These are phyloP conservation scores for Hanseniaspora meyeri DNA, from an alignment of 805 yeast species.

Conservation along the genomic window DNA sequence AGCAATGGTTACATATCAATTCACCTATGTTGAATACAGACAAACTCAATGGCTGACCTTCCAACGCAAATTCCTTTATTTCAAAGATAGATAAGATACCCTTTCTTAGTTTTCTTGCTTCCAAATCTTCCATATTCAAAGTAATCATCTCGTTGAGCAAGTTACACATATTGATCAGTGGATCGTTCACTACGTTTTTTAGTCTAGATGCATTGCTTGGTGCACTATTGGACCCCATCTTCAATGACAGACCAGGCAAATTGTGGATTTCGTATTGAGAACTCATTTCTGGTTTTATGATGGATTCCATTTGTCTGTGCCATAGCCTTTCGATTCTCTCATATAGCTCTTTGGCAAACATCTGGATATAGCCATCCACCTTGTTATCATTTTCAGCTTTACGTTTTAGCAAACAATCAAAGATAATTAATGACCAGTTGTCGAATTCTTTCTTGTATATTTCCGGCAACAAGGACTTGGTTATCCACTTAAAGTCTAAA, in stretches of 20 bases:
- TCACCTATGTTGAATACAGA: constrained; percentile 58
- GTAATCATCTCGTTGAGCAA: constrained; percentile 61
- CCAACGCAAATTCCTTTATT: constrained; percentile 70
- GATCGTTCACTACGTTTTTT: constrained; percentile 48
- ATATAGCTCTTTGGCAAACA: constrained; percentile 58
- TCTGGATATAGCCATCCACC: constrained; percentile 37
- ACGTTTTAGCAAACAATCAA: constrained; percentile 52
- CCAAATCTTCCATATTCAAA: constrained; percentile 52
- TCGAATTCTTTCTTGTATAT: constrained; percentile 72
- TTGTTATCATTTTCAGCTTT: constrained; percentile 30
- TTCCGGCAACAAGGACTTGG: constrained; percentile 58
- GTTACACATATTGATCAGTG: constrained; percentile 66
- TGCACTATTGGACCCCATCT: background rate
- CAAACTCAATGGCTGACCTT: constrained; percentile 56
- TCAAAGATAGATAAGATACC: constrained; percentile 64
- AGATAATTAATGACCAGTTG: constrained; percentile 69
- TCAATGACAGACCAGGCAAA: constrained; percentile 46
- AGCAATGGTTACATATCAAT: constrained; percentile 71
- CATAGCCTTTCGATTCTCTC: constrained; percentile 53
- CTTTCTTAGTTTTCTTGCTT: constrained; percentile 61
- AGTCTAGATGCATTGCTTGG: constrained; percentile 29
- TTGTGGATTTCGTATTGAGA: constrained; percentile 61
- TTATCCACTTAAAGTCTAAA: constrained; percentile 59
- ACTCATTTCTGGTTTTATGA: constrained; percentile 49
- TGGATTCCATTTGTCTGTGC: constrained; percentile 60